Percentiles rank a stretch among this genome's conserved stretches.
Conservation (phyloP, 805 yeast genomes). For the Yamadazyma phyllophila region DNA sequence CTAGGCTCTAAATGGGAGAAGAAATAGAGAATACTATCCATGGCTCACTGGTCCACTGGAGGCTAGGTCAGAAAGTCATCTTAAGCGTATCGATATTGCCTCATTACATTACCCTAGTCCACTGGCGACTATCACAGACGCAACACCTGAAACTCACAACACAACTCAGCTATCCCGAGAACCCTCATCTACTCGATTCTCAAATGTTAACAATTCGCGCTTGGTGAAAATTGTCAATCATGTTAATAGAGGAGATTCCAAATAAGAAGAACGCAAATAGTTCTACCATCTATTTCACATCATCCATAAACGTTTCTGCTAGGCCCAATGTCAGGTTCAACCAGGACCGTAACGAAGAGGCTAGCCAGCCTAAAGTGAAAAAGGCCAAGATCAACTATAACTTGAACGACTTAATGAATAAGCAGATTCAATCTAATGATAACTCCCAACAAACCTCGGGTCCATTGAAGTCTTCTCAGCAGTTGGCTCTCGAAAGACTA, state of each 20-base stretch:
- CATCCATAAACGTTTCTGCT: slow-evolving; percentile 42
- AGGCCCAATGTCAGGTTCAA: slow-evolving; percentile 23
- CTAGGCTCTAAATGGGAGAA: no score
- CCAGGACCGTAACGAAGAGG: slow-evolving; percentile 19
- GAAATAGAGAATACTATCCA: no score
- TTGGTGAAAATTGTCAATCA: slow-evolving; percentile 11
- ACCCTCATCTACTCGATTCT: no score
- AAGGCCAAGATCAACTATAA: slow-evolving; percentile 45
- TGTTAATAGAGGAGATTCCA: slow-evolving; percentile 46
- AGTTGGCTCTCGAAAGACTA: slow-evolving; percentile 39
- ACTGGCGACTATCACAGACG: no score
- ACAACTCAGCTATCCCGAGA: no score
- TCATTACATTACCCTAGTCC: no score
- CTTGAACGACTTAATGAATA: slow-evolving; percentile 41
- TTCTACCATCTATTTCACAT: slow-evolving; percentile 40
- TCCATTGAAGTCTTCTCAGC: slow-evolving; percentile 41
- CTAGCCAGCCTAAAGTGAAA: slow-evolving; percentile 26
- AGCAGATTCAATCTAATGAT: slow-evolving; percentile 36
- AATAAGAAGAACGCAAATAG: slow-evolving; percentile 26
- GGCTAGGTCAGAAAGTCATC: no score
- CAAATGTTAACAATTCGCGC: not conserved
- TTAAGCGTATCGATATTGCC: no score
- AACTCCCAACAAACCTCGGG: slow-evolving; percentile 23
- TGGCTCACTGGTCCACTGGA: no score
- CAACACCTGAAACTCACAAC: no score